phyloP scores from a whole-genome alignment of 140 eudicot genomes.

The Anethum foeniculum region DNA sequence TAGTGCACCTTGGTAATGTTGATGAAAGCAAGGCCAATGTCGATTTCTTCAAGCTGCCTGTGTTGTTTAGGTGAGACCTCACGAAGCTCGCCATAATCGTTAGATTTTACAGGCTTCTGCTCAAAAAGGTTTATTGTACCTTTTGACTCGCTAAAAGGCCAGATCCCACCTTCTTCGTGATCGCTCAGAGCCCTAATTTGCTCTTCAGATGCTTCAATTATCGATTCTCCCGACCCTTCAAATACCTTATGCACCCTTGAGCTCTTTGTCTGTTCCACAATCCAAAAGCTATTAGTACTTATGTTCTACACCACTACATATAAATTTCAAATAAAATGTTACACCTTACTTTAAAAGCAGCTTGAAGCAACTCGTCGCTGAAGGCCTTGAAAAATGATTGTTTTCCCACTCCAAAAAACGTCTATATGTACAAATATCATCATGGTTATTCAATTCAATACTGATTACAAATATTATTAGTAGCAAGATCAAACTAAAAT shows the following conservation, averaged over 20 bases:
- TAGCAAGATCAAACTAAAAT: neutral
- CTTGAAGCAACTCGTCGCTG: conserved; percentile 30
- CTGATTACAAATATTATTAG: neutral
- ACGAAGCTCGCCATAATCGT: conserved; percentile 22
- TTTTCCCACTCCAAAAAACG: conserved; percentile 35
- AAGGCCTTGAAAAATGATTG: conserved; percentile 27
- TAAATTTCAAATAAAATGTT: neutral
- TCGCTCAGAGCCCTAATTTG: conserved; percentile 32
- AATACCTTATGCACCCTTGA: conserved; percentile 20
- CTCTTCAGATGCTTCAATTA: conserved; percentile 22
- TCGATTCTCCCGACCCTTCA: conserved; percentile 17
- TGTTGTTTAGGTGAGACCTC: conserved; percentile 23
- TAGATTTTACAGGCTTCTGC: conserved; percentile 17
- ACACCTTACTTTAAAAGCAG: conserved; percentile 31
- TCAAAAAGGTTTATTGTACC: conserved; percentile 25
- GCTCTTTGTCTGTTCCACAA: conserved; percentile 16
- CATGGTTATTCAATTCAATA: neutral
- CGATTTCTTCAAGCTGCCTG: conserved; percentile 20
- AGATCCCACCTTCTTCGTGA: conserved; percentile 4
- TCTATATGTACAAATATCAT: neutral
- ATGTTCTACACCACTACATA: neutral
- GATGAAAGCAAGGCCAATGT: conserved; percentile 21
- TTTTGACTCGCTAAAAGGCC: conserved; percentile 19
- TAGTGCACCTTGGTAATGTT: conserved; percentile 26
- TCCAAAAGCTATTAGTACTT: neutral